phyloP scores from a whole-genome alignment of 768 basidiomycete species.

The Rhodotorula paludigena region DNA sequence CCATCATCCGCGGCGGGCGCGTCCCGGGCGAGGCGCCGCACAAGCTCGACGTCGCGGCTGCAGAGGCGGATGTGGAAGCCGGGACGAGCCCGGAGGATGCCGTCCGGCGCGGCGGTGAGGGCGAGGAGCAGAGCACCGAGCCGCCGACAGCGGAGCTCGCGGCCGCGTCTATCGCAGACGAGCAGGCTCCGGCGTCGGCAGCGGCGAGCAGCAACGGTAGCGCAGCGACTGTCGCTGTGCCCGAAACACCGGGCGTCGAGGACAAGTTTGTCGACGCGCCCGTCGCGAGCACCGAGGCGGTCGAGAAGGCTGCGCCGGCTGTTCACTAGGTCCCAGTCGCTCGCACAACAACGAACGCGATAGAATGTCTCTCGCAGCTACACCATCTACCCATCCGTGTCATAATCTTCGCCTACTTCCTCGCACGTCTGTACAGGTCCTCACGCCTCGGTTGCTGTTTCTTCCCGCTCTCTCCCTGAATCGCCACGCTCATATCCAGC shows the following conservation, averaged over 20 bases:
- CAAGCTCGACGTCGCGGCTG: not conserved
- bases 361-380: no score
- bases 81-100: not conserved
- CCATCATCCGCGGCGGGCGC: conserved; percentile 60
- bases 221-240: not conserved
- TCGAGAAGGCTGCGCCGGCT: conserved; percentile 9
- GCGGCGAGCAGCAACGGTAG: not conserved
- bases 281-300: conserved; percentile 11
- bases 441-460: no score
- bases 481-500: no score
- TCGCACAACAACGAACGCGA: not conserved
- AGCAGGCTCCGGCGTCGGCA: not conserved
- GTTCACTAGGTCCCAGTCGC: not conserved
- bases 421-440: no score
- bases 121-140: not conserved
- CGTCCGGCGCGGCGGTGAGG: not conserved
- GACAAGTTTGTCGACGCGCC: conserved; percentile 34
- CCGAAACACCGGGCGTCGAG: not conserved
- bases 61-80: not conserved
- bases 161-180: not conserved
- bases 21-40: not conserved
- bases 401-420: no score
- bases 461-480: no score
- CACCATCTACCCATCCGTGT: no score
- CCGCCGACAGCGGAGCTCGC: not conserved